These are phyloP conservation scores for Tympanopsis confertula DNA, from an alignment of 2,329 filamentous ascomycete genomes.

Conservation along the genomic window DNA sequence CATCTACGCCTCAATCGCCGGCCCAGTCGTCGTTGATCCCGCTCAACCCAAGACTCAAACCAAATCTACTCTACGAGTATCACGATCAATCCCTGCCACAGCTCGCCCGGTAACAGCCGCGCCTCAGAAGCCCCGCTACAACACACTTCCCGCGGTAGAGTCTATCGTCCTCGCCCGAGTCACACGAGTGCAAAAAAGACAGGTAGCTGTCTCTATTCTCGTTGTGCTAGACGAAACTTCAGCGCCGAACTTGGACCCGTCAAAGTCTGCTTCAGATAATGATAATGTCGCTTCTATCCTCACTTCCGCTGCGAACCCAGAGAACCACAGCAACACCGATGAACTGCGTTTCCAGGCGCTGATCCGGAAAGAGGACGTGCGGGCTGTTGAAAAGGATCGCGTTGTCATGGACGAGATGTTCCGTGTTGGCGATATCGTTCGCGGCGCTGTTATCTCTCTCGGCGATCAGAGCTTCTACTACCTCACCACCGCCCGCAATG, in stretches of 20 bases:
- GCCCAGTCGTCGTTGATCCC: neutral
- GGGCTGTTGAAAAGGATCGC: conserved; percentile 1
- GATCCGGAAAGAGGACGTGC: conserved; percentile 1
- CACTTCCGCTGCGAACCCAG: neutral
- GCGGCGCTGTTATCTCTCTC: neutral
- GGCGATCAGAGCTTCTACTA: conserved; percentile 1
- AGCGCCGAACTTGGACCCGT: neutral
- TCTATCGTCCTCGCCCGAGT: neutral
- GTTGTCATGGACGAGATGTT: conserved; percentile 1
- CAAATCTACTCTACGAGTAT: neutral
- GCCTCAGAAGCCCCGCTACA: neutral
- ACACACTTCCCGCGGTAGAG: neutral
- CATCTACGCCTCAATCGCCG: conserved; percentile 1
- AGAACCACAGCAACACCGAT: neutral
- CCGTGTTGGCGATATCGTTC: conserved; percentile 1
- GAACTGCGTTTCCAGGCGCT: conserved; percentile 1
- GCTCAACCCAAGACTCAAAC: neutral
- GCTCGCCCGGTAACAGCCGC: neutral
- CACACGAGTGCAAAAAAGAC: neutral
- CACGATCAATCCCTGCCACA: neutral
- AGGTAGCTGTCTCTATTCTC: neutral
- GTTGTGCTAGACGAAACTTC: neutral
- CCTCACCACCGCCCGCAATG: neutral
- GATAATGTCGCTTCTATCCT: neutral
- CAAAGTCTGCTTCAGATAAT: neutral